Percentiles rank a stretch among this genome's conserved stretches.
Conservation (phyloP, 1,284 basidiomycete species). For the Lentinula novae-zelandiae region DNA sequence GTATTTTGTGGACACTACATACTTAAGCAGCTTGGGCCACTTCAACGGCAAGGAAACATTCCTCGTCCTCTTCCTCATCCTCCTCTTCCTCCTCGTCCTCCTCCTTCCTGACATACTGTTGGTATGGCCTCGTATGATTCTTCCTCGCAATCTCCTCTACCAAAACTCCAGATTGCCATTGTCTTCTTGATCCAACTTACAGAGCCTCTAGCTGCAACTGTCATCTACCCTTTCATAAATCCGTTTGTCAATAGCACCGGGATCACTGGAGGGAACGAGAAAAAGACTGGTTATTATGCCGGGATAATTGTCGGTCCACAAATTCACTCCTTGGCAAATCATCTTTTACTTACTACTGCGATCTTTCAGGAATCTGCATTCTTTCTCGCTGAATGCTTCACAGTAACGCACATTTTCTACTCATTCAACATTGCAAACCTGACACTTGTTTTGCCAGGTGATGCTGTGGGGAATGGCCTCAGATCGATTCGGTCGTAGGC, state of each 20-base stretch:
- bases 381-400: neutral
- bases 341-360: neutral
- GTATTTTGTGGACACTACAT: too few species aligned
- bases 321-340: neutral
- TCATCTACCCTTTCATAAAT: conserved; percentile 54
- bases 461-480: neutral
- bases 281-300: conserved; percentile 49
- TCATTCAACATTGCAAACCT: neutral
- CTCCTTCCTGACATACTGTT: neutral
- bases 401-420: neutral
- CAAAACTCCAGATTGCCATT: conserved; percentile 36
- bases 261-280: conserved; percentile 40
- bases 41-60: too few species aligned
- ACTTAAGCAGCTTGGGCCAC: too few species aligned
- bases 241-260: conserved; percentile 44
- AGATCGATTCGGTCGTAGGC: neutral
- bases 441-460: neutral
- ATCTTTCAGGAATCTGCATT: neutral
- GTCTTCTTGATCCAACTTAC: conserved; percentile 39
- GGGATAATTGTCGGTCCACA: conserved; percentile 34
- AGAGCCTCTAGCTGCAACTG: conserved; percentile 45
- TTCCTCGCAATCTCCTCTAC: conserved; percentile 33
- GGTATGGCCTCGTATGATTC: neutral
- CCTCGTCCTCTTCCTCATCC: neutral
- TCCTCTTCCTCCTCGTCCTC: neutral